phyloP scores from a whole-genome alignment of 1,284 basidiomycete genomes.

The Trichosporon sp. region DNA sequence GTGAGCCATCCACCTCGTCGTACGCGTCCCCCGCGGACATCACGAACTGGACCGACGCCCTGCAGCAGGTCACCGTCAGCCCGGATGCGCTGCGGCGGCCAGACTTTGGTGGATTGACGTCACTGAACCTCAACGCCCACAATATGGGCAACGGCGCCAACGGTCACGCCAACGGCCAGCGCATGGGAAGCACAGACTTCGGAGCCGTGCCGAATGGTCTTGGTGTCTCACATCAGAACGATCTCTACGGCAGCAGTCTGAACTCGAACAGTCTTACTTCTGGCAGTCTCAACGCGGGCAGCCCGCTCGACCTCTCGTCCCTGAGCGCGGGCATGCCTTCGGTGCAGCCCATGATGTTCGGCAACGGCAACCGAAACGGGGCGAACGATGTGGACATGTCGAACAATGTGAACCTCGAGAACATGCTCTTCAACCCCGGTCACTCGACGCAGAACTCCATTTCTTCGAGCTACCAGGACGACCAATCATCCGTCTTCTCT shows the following conservation, averaged over 20 bases:
- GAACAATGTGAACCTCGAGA: constrained; percentile 33
- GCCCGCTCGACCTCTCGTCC: constrained; percentile 15
- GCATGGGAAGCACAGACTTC: constrained; percentile 1
- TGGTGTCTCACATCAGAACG: neutral
- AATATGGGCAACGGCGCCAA: constrained; percentile 12
- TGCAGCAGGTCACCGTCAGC: constrained; percentile 32
- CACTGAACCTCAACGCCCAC: constrained; percentile 15
- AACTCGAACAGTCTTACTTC: constrained; percentile 13
- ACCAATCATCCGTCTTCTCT: constrained; percentile 34
- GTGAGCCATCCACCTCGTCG: constrained; percentile 32
- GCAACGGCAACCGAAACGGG: constrained; percentile 8
- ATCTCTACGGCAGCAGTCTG: constrained; percentile 14
- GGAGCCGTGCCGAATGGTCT: constrained; percentile 2
- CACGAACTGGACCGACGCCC: constrained; percentile 18
- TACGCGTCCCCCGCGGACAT: constrained; percentile 18
- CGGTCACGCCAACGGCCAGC: neutral
- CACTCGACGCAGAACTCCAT: constrained; percentile 32
- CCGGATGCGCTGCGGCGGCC: constrained; percentile 37
- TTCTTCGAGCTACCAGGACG: constrained; percentile 33
- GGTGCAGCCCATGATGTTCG: constrained; percentile 18
- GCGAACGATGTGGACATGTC: constrained; percentile 29
- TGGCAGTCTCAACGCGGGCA: neutral
- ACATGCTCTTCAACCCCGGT: constrained; percentile 27
- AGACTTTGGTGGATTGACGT: constrained; percentile 26
- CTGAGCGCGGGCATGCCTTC: constrained; percentile 13